Evolutionary conservation across 257 asterid species (phyloP), one percentile per base, ranked within the genome.

Genomic region (Solanum stenotomum): DNA sequence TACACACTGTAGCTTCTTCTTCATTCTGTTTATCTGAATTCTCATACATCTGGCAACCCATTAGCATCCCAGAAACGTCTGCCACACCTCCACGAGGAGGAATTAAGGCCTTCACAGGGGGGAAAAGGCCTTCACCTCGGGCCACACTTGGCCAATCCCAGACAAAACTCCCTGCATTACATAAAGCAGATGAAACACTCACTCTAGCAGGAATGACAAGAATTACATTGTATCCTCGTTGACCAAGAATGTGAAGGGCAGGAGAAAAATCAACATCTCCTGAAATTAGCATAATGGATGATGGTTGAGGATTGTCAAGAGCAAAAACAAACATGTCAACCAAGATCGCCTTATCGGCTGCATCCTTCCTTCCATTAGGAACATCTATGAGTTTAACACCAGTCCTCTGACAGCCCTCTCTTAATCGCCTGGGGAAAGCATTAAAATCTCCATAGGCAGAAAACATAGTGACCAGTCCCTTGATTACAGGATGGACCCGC

Each of bases 391-490:
- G 67, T 59, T 56, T 59, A 59, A 59, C 67, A 59, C 67, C 67
- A 59, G 67, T 59, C 67, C 67, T 59, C 67, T 59, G 67, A 59
- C 67, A 59, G 67, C 67, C 67, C 67, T 59, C 67, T 20, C 67
- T 59, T 59, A 59, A 59, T 59, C 67, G 67, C 67, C 67, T 59
- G 67, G 67, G 67, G 25, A 59, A 59, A 59, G 67, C 67, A 72
- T 95, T 96, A 81, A 96, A 97, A 92, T 96, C 99, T 49, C 94
- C 98, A 11, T 91, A 95, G 3, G 99, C 98, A 25, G 99, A 94
- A 87, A 97, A 94, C 90, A 91, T 42, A 22, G 96, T 93, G 89
- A 97, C 97, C 2, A 95, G 94, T 82, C 99, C 99, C 40, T 81
- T 89, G 29, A 96, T 93, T 12, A 92, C 87, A n/a, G 98, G 99